Evolutionary conservation across 176 grass and related monocot genomes (phyloP), one percentile per base, ranked within the genome.

Genomic region (Hordeum marinum): DNA sequence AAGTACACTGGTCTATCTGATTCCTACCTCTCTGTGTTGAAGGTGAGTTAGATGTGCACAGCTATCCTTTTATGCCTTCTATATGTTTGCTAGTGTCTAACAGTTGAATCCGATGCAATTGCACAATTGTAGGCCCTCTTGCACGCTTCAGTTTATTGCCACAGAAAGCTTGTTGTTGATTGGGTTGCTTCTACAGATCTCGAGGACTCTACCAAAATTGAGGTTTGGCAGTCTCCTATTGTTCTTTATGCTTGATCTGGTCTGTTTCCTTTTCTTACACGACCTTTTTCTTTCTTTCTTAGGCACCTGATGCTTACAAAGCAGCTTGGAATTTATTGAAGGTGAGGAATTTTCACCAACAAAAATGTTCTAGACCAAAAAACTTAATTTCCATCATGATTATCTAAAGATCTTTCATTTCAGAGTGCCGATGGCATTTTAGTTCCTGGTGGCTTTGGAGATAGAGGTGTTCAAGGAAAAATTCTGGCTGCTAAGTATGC

Each of bases 391-490:
- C 18, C 27, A 65, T 10, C 63, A 52, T 82, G 23, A 31, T 85
- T 77, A 48, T 65, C 61, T 81, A 45, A 92, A 85, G 24, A 46
- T 27, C 45, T 92, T 82, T 42, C 14, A 52, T 80, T 72, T 75
- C 59, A 95, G 93, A 88, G 88, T 27, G 90, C 90, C 3, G 77
- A 95, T 90, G 93, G 93, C 14, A 78, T 95, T 90, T 88, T 95
- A 40, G 93, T 95, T 63, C 93, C 93, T 71, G 93, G 93, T 75
- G 93, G 93, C 81, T 95, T 95, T 82, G 93, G 93, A 76, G 90
- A 92, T 58, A 92, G 93, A 92, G 93, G 93, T 23, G 88, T 95
- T 72, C 85, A 92, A 82, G 93, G 93, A 73, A 95, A 95, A 90
- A 90, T 95, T 76, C 73, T 95, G 50, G 93, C 93, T 32, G 88